Percentiles rank a stretch among this genome's conserved stretches.
Evolutionary conservation across 768 basidiomycete species (phyloP).

Genomic region (Tulasnella sp.): DNA sequence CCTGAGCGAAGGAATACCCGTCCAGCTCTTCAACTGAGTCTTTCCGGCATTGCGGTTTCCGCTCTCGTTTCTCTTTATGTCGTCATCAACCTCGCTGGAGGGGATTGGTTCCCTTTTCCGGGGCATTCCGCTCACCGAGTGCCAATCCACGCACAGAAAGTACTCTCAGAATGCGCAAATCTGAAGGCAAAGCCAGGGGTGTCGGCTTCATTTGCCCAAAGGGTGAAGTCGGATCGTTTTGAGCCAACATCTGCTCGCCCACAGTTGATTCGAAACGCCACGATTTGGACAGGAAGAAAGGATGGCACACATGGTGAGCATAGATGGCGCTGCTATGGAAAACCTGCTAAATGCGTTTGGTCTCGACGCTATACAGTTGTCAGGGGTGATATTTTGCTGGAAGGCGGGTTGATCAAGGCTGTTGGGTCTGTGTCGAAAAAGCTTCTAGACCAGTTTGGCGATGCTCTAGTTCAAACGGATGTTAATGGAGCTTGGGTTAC

Average conservation of each 20-base stretch:
- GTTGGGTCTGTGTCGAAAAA: constrained; percentile 50
- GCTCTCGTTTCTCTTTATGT: constrained; percentile 9
- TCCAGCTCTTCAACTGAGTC: not conserved
- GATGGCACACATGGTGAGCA: constrained; percentile 42
- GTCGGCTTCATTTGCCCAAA: constrained; percentile 37
- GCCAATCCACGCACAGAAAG: constrained; percentile 24
- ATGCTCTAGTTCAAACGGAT: constrained; percentile 56
- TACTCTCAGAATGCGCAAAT: constrained; percentile 36
- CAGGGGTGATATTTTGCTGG: constrained; percentile 58
- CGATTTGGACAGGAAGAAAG: constrained; percentile 69
- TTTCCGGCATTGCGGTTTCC: not conserved
- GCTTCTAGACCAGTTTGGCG: constrained; percentile 45
- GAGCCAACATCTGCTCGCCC: constrained; percentile 50
- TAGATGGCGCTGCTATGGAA: not conserved
- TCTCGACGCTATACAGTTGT: constrained; percentile 38
- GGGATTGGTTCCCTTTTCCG: not conserved
- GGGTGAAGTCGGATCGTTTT: constrained; percentile 52
- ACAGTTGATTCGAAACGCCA: constrained; percentile 61
- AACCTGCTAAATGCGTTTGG: not conserved
- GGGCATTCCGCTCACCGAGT: constrained; percentile 15
- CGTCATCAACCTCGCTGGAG: constrained; percentile 9
- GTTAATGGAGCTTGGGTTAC: constrained; percentile 66
- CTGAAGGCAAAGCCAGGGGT: constrained; percentile 38
- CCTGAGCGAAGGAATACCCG: not conserved
- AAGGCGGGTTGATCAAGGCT: constrained; percentile 58